A percentile compares a stretch with the other conserved stretches of the same genome.
Evolutionary conservation across 129 eudicot genomes (phyloP).

Genomic region (Smallanthus sonchifolius): DNA sequence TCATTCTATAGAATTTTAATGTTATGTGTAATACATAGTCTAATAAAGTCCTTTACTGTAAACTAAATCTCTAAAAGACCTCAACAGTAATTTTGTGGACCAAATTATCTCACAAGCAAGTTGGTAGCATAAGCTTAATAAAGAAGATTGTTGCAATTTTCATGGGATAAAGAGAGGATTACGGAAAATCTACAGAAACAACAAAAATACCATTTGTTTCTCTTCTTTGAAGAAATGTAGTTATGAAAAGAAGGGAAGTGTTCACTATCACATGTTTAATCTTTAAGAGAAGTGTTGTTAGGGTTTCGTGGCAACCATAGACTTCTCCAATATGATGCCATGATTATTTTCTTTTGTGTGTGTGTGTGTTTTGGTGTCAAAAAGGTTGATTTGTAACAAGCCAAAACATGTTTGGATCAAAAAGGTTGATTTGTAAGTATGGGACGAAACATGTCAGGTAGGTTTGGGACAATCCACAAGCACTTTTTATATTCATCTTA

Average conservation of each 20-base stretch:
- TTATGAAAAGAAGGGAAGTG: not conserved
- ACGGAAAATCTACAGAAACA: not conserved
- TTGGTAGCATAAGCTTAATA: not conserved
- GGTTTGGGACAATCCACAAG: not conserved
- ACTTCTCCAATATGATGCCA: too few relatives aligned
- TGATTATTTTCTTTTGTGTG: too few relatives aligned
- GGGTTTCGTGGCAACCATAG: not conserved
- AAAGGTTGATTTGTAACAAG: not conserved
- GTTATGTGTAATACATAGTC: not conserved
- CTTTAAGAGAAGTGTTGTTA: not conserved
- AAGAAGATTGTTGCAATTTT: not conserved
- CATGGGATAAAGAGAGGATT: not conserved
- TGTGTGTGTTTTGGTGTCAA: not conserved
- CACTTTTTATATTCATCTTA: not conserved
- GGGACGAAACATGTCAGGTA: not conserved
- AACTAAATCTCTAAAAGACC: not conserved
- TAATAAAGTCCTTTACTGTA: not conserved
- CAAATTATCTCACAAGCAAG: slow-evolving; percentile 11
- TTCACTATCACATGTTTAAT: not conserved
- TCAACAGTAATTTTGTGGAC: not conserved
- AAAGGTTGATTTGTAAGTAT: not conserved
- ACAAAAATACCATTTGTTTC: not conserved
- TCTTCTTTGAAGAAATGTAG: not conserved
- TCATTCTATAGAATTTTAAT: not conserved
- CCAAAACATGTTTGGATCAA: not conserved